Conservation (phyloP, 352 stramenopile genomes). For the Phytopythium sindhum region DNA sequence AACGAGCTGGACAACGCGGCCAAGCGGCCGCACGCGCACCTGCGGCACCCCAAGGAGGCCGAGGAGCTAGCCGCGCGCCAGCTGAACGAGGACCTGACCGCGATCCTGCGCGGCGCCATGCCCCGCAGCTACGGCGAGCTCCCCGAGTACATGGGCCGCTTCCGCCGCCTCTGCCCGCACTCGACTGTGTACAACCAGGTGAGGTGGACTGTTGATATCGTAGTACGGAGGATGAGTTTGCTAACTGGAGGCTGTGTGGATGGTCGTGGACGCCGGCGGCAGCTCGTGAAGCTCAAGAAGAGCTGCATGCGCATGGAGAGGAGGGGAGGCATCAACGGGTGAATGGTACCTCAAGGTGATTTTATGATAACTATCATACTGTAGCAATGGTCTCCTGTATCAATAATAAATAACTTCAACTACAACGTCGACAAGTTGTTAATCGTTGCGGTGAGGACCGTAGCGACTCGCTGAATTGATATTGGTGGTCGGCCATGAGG, state of each 20-base stretch:
- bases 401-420: not conserved
- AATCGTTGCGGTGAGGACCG: not conserved
- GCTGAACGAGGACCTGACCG: constrained; percentile 70
- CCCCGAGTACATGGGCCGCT: constrained; percentile 55
- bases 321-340: not conserved
- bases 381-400: not conserved
- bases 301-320: constrained; percentile 34
- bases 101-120: constrained; percentile 52
- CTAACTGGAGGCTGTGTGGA: not conserved
- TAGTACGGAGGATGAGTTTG: no score
- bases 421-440: constrained; percentile 3
- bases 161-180: constrained; percentile 54
- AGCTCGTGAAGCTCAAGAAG: constrained; percentile 61
- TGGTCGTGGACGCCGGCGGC: not conserved
- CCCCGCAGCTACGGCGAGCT: constrained; percentile 63
- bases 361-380: not conserved
- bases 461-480: not conserved
- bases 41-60: constrained; percentile 43
- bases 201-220: no score
- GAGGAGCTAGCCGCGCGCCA: constrained; percentile 42
- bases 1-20: constrained; percentile 51
- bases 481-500: constrained; percentile 3
- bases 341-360: no score
- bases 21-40: constrained; percentile 52
- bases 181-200: constrained; percentile 73